Evolutionary conservation across 2,329 filamentous ascomycete species (phyloP).

Genomic region (Didymella sp.): DNA sequence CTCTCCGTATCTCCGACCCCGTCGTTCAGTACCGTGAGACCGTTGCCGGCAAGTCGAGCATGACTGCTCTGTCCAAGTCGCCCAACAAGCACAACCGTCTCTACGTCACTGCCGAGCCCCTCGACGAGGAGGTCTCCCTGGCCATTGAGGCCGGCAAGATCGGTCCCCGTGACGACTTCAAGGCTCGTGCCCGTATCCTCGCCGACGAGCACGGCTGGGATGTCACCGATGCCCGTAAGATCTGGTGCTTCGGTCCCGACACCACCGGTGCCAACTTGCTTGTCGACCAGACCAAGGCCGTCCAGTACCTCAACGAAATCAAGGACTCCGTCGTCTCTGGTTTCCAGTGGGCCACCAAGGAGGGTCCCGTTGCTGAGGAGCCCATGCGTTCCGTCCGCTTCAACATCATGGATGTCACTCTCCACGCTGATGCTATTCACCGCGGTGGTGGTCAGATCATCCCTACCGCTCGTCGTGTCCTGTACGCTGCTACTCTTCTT

Average conservation of each 20-base stretch:
- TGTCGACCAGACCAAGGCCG: slow-evolving; percentile 99
- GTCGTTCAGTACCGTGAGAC: slow-evolving; percentile 99
- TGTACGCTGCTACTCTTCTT: slow-evolving; percentile 91
- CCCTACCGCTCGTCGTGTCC: slow-evolving; percentile 94
- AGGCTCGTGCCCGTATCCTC: slow-evolving; percentile 92
- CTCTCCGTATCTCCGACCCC: slow-evolving; percentile 96
- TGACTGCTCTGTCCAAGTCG: slow-evolving; percentile 97
- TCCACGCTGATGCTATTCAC: slow-evolving; percentile 99
- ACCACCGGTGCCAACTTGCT: slow-evolving; percentile 97
- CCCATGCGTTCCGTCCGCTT: slow-evolving; percentile 96
- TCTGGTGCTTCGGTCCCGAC: slow-evolving; percentile 99
- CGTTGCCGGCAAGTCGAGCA: slow-evolving; percentile 82
- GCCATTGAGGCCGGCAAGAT: slow-evolving; percentile 95
- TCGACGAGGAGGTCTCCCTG: slow-evolving; percentile 87
- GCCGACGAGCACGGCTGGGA: slow-evolving; percentile 99
- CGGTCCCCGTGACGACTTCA: slow-evolving; percentile 96
- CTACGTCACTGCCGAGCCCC: slow-evolving; percentile 90
- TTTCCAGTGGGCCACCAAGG: slow-evolving; percentile 99
- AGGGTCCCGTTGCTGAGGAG: slow-evolving; percentile 98
- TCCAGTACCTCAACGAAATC: slow-evolving; percentile 99
- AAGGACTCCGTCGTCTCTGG: slow-evolving; percentile 99
- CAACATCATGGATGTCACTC: slow-evolving; percentile 99
- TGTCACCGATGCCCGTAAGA: slow-evolving; percentile 99
- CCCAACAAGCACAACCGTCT: slow-evolving; percentile 99
- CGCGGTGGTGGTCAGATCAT: slow-evolving; percentile 99